phyloP scores from a whole-genome alignment of 179 eudicot genomes.

The Sideroxylon spinosum region DNA sequence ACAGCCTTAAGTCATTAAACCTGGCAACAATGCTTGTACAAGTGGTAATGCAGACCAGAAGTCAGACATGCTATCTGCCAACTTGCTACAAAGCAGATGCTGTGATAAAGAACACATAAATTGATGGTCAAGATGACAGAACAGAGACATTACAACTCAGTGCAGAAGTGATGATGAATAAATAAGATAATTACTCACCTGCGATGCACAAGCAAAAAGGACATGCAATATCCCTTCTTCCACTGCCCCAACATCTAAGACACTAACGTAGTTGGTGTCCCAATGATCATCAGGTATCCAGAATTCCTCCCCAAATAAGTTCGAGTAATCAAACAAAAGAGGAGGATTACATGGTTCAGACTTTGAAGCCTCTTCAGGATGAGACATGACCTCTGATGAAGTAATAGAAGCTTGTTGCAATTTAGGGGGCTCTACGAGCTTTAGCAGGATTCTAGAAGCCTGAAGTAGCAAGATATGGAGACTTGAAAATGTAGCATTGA shows the following conservation, averaged over 20 bases:
- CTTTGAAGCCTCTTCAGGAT: constrained; percentile 40
- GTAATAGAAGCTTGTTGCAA: constrained; percentile 38
- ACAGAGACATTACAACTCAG: not conserved
- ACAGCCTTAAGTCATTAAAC: constrained; percentile 24
- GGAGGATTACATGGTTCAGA: constrained; percentile 31
- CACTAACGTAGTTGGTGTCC: constrained; percentile 50
- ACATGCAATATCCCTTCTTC: constrained; percentile 83
- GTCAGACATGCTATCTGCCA: constrained; percentile 53
- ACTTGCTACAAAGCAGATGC: constrained; percentile 72
- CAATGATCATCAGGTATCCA: constrained; percentile 44
- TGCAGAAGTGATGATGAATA: not conserved
- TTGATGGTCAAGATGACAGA: constrained; percentile 3
- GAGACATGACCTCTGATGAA: constrained; percentile 28
- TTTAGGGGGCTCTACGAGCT: constrained; percentile 38
- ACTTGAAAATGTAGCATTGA: constrained; percentile 3
- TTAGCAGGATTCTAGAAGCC: constrained; percentile 62
- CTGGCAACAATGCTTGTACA: constrained; percentile 83
- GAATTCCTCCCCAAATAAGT: constrained; percentile 72
- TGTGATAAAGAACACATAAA: constrained; percentile 28
- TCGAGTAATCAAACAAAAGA: constrained; percentile 55
- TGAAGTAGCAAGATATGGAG: constrained; percentile 26
- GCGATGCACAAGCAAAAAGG: constrained; percentile 75
- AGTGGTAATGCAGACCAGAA: constrained; percentile 80
- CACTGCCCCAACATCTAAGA: constrained; percentile 60
- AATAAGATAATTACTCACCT: constrained; percentile 40